A percentile compares a stretch with the other conserved stretches of the same genome.
phyloP scores from a whole-genome alignment of 345 rosid genomes.

The Arabis hirsuta region DNA sequence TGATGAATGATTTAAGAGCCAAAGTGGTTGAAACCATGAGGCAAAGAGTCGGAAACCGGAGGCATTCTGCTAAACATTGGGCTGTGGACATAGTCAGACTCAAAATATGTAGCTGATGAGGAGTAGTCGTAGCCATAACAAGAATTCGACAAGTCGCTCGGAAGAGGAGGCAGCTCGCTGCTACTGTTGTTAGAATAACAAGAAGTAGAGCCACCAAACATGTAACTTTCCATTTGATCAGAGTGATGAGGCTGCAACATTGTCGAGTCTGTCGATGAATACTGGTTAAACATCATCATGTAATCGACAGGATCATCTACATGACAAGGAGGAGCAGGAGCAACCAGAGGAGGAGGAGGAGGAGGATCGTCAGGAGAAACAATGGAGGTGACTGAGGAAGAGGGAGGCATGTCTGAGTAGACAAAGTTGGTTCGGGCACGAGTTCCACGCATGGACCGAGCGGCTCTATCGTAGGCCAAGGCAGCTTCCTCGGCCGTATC shows the following conservation, averaged over 20 bases:
- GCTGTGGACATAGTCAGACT: constrained; percentile 69
- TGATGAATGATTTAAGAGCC: constrained; percentile 50
- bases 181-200: constrained; percentile 32
- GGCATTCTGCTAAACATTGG: constrained; percentile 93
- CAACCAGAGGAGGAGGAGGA: constrained; percentile 31
- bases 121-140: constrained; percentile 46
- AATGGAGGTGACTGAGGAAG: constrained; percentile 76
- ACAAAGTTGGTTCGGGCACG: constrained; percentile 81
- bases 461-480: constrained; percentile 80
- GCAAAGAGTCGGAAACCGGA: constrained; percentile 64
- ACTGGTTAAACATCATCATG: constrained; percentile 43
- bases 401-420: constrained; percentile 80
- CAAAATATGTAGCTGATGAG: constrained; percentile 49
- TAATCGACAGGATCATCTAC: constrained; percentile 34
- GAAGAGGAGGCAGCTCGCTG: constrained; percentile 63
- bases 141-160: constrained; percentile 40
- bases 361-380: constrained; percentile 67
- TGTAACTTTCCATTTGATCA: constrained; percentile 40
- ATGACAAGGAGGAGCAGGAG: constrained; percentile 22
- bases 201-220: constrained; percentile 41
- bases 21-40: constrained; percentile 58
- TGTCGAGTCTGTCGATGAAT: constrained; percentile 32
- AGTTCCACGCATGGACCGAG: constrained; percentile 78
- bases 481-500: constrained; percentile 91
- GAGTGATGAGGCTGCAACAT: constrained; percentile 33